These are phyloP conservation scores for Tephrocybe sp. DNA, from an alignment of 768 basidiomycete species.

Conservation along the genomic window DNA sequence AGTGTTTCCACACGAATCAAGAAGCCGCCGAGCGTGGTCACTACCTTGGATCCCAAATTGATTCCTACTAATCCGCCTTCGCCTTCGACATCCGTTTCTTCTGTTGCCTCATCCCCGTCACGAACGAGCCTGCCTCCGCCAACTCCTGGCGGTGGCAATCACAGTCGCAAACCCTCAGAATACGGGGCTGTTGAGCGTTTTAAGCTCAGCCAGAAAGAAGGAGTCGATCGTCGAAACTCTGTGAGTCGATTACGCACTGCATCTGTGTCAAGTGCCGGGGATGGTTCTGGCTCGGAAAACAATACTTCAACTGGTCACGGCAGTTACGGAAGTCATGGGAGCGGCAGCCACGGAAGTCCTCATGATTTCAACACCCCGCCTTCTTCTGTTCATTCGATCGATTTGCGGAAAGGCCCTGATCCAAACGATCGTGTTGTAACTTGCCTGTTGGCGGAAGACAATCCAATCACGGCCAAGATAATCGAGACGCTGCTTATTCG, in stretches of 20 bases:
- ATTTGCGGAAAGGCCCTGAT: constrained; percentile 74
- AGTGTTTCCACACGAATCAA: constrained; percentile 83
- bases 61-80: constrained; percentile 81
- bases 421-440: constrained; percentile 89
- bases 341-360: constrained; percentile 18
- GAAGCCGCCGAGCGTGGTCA: constrained; percentile 79
- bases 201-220: constrained; percentile 79
- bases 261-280: constrained; percentile 80
- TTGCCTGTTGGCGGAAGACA: constrained; percentile 93
- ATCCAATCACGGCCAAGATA: constrained; percentile 97
- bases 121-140: constrained; percentile 71
- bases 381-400: constrained; percentile 84
- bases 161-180: constrained; percentile 87
- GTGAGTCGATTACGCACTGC: constrained; percentile 88
- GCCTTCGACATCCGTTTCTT: constrained; percentile 89
- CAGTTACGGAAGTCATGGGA: constrained; percentile 34
- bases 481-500: constrained; percentile 92
- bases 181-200: constrained; percentile 86
- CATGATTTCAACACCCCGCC: constrained; percentile 69
- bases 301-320: constrained; percentile 54
- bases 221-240: constrained; percentile 73
- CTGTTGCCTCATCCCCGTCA: constrained; percentile 87
- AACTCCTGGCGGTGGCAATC: constrained; percentile 66
- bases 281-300: constrained; percentile 75
- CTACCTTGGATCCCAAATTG: constrained; percentile 61